These are phyloP conservation scores for Fusarium chaquense DNA, from an alignment of 2,329 filamentous ascomycete genomes.

Conservation along the genomic window DNA sequence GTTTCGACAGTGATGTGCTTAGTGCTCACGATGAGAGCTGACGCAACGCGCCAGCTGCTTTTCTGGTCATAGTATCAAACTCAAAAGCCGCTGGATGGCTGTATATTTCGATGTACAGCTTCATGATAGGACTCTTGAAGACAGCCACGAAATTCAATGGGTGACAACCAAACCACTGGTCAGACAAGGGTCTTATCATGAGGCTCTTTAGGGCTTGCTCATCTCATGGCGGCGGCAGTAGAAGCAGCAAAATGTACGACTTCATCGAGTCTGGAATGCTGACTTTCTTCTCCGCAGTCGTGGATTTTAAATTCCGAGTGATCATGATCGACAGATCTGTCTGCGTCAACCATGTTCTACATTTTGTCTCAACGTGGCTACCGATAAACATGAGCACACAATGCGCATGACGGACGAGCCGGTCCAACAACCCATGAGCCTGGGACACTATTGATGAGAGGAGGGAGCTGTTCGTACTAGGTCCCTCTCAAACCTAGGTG, in stretches of 20 bases:
- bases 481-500: neutral
- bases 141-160: slow-evolving; percentile 22
- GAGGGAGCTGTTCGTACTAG: slow-evolving; percentile 22
- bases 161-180: slow-evolving; percentile 11
- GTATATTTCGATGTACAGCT: slow-evolving; percentile 22
- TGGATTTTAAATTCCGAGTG: slow-evolving; percentile 5
- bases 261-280: slow-evolving; percentile 23
- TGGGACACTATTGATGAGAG: slow-evolving; percentile 35
- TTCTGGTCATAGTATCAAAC: slow-evolving; percentile 43
- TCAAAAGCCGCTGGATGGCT: slow-evolving; percentile 41
- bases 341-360: slow-evolving; percentile 10
- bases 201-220: slow-evolving; percentile 28
- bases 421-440: slow-evolving; percentile 24
- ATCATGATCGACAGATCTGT: slow-evolving; percentile 24
- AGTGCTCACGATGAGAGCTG: slow-evolving; percentile 44
- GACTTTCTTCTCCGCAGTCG: slow-evolving; percentile 28
- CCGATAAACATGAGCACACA: slow-evolving; percentile 28
- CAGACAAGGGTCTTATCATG: slow-evolving; percentile 36
- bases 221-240: neutral
- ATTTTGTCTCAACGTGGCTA: slow-evolving; percentile 32
- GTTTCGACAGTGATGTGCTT: slow-evolving; percentile 31
- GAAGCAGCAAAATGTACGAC: neutral
- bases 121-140: slow-evolving; percentile 16
- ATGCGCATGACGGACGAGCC: slow-evolving; percentile 40
- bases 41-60: slow-evolving; percentile 44